These are phyloP conservation scores for Gracilaria domingensis DNA, from an alignment of 23 red algal genomes.

Conservation along the genomic window DNA sequence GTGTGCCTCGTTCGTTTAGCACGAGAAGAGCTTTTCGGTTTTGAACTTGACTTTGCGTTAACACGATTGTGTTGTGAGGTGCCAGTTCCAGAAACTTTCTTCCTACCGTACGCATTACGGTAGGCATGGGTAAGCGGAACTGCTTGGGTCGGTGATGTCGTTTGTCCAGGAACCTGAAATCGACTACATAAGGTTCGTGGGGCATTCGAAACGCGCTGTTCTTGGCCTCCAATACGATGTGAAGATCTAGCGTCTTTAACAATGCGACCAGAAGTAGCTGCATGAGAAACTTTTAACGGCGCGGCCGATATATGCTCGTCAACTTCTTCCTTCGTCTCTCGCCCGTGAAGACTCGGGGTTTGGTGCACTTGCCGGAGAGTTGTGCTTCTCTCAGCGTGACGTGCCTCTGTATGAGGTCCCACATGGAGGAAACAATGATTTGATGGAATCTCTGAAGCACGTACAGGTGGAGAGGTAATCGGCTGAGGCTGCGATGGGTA, in stretches of 20 bases:
- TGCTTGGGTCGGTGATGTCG: not conserved
- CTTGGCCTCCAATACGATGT: not conserved
- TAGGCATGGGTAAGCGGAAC: not conserved
- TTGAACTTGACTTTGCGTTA: not conserved
- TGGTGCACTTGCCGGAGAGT: not conserved
- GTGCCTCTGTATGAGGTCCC: not conserved
- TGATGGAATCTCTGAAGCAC: not conserved
- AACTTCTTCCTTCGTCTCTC: not conserved
- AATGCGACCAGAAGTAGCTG: not conserved
- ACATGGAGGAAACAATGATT: not conserved
- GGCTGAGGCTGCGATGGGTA: slow-evolving; percentile 16
- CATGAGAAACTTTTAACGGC: not conserved
- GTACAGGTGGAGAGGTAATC: not conserved
- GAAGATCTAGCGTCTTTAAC: not conserved
- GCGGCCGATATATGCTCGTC: not conserved
- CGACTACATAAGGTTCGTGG: not conserved
- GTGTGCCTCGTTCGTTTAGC: not conserved
- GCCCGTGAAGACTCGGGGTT: not conserved
- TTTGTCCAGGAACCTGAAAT: not conserved
- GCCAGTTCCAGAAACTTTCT: not conserved
- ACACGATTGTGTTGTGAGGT: not conserved
- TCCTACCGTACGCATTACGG: not conserved
- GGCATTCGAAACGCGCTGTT: not conserved
- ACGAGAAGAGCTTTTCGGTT: not conserved
- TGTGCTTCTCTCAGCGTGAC: not conserved